phyloP scores from a whole-genome alignment of 1,139 yeast genomes.

The Blastobotrys aristatus region DNA sequence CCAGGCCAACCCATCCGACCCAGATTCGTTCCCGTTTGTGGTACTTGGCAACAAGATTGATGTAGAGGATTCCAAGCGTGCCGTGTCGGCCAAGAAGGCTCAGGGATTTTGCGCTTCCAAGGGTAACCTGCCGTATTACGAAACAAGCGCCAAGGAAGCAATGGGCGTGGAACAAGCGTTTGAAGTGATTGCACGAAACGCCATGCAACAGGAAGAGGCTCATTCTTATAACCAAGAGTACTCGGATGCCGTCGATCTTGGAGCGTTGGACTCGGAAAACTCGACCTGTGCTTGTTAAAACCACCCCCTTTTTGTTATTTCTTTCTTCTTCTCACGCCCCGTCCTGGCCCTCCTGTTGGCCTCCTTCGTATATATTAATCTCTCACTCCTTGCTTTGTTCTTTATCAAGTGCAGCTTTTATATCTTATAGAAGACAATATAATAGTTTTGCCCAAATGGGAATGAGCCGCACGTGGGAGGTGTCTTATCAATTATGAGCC shows the following conservation, averaged over 20 bases:
- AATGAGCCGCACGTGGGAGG: no score
- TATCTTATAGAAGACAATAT: no score
- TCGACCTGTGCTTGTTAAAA: slow-evolving; percentile 69
- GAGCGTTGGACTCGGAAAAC: slow-evolving; percentile 79
- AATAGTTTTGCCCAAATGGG: no score
- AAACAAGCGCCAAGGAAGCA: slow-evolving; percentile 91
- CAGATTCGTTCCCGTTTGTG: slow-evolving; percentile 92
- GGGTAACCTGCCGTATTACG: slow-evolving; percentile 90
- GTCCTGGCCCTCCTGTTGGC: no score
- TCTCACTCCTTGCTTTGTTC: no score
- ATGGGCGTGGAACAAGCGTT: slow-evolving; percentile 93
- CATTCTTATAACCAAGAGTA: slow-evolving; percentile 88
- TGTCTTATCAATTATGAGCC: no score
- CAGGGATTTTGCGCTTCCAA: slow-evolving; percentile 78
- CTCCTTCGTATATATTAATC: no score
- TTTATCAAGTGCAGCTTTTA: no score
- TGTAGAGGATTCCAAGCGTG: slow-evolving; percentile 85
- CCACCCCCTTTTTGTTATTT: no score
- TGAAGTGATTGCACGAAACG: slow-evolving; percentile 93
- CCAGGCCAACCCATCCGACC: slow-evolving; percentile 89
- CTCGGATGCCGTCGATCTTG: slow-evolving; percentile 91
- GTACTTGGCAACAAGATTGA: slow-evolving; percentile 93
- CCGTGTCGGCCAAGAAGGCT: slow-evolving; percentile 77
- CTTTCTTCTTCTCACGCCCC: no score
- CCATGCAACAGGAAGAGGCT: slow-evolving; percentile 84